Evolutionary conservation across 495 filamentous ascomycete species (phyloP), one percentile per base, ranked within the genome.

Genomic region (Pseudoneurospora amorphoporcata): DNA sequence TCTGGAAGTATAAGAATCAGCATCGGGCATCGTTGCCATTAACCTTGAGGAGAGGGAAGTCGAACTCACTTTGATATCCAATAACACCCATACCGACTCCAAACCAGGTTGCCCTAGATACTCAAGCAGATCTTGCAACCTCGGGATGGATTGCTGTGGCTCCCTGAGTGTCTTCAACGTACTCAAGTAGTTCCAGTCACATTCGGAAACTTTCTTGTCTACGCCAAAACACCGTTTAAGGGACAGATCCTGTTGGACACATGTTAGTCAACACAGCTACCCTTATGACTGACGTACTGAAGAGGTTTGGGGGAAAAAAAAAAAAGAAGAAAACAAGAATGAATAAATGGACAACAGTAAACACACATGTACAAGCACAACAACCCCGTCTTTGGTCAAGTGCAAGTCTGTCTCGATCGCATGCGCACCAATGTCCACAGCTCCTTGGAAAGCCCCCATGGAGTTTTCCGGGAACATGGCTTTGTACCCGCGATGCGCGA

Each of bases 341-440:
- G 1, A 53, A 14, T 23, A 10, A 53, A 14, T 29, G 19, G 47
- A 29, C 2, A 29, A 14, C 19, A 32, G 32, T 32, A 45, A n/a
- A 76, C 88, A 78, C 83, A 94, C 92, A 83, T 95, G 92, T 39
- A 91, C 92, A 5, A 97, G 80, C 17, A 98, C 92, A 1, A 98
- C 91, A 0, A 97, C 90, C 10, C 90, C 89, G 79, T 98, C 95
- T 71, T 87, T 89, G 2, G 92, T 90, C 32, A 97, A 77, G 75
- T 97, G 95, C 19, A 98, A 77, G 79, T 98, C 94, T 9, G 93
- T 93, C 81, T 98, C 95, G 19, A 98, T 82, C 0, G 92, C 94
- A 77, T 97, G 87, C 3, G 90, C 88, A 38, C 94, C 93, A 35
- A 87, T 88, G 17, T 87, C 82, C 0, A 94, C 84, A 5, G 94